Conservation (phyloP, 768 basidiomycete genomes). For the Coprinopsis cinerea region DNA sequence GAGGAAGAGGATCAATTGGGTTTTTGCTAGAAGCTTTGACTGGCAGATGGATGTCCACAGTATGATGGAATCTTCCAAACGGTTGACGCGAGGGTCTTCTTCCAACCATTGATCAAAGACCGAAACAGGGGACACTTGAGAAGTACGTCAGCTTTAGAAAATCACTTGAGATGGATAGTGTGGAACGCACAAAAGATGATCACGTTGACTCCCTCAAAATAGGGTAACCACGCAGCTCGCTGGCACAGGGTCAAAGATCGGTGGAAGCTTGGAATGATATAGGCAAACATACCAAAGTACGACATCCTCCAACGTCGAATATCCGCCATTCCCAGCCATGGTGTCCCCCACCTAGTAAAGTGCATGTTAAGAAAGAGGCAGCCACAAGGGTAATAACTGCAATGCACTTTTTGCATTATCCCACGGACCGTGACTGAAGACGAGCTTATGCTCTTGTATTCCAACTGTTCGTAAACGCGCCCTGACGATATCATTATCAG, state of each 20-base stretch:
- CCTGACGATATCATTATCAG: conserved; percentile 68
- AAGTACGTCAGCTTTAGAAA: not conserved
- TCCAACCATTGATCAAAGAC: conserved; percentile 72
- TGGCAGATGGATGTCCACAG: conserved; percentile 69
- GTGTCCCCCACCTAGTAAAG: conserved; percentile 22
- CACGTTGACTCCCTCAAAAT: conserved; percentile 72
- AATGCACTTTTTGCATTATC: conserved; percentile 28
- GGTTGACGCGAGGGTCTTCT: conserved; percentile 66
- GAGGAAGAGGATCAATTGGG: conserved; percentile 58
- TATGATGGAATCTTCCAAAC: conserved; percentile 67
- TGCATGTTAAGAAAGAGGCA: not conserved
- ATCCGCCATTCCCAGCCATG: conserved; percentile 59
- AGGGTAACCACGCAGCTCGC: conserved; percentile 78
- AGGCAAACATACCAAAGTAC: conserved; percentile 58
- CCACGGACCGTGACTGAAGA: conserved; percentile 39
- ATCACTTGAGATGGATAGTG: conserved; percentile 1
- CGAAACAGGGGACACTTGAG: conserved; percentile 62
- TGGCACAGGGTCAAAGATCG: no score
- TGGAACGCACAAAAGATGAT: conserved; percentile 58
- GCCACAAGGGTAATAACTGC: not conserved
- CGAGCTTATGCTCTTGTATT: conserved; percentile 59
- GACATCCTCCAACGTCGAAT: conserved; percentile 73
- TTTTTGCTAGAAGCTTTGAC: conserved; percentile 54
- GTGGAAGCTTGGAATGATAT: no score
- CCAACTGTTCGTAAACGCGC: conserved; percentile 66